phyloP scores from a whole-genome alignment of 495 filamentous ascomycete genomes.

The Podospora appendiculata region DNA sequence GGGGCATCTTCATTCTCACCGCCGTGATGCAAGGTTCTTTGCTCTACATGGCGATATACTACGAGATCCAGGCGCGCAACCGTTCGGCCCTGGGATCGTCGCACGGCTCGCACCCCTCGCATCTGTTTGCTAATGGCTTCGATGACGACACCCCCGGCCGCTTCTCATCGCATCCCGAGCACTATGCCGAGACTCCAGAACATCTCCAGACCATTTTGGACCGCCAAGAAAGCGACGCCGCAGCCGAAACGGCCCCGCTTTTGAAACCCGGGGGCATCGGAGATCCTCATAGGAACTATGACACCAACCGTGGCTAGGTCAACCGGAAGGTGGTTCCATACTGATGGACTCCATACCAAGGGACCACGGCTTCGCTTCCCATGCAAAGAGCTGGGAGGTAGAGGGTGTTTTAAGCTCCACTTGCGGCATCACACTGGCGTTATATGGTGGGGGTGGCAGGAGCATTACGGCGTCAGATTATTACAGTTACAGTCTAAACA shows the following conservation, averaged over 20 bases:
- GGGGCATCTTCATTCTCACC: conserved; percentile 81
- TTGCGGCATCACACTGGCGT: too few relatives aligned
- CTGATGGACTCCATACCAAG: background rate
- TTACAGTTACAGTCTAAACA: too few relatives aligned
- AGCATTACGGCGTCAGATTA: too few relatives aligned
- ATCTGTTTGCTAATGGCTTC: conserved; percentile 22
- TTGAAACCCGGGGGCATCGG: conserved; percentile 30
- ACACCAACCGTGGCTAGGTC: conserved; percentile 16
- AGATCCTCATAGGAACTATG: conserved; percentile 18
- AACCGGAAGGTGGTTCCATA: conserved; percentile 10
- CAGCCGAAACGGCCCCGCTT: conserved; percentile 35
- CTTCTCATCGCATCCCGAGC: conserved; percentile 30
- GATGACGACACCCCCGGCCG: conserved; percentile 27
- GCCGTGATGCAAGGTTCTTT: conserved; percentile 80
- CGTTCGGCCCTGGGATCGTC: conserved; percentile 3
- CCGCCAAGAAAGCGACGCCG: conserved; percentile 32
- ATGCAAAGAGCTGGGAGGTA: too few relatives aligned
- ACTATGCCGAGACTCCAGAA: conserved; percentile 31
- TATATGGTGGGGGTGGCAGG: too few relatives aligned
- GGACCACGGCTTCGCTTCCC: too few relatives aligned
- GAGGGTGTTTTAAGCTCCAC: too few relatives aligned
- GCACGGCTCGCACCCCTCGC: conserved; percentile 6
- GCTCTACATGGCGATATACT: conserved; percentile 71
- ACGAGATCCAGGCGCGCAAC: conserved; percentile 42
- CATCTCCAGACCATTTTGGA: conserved; percentile 32